Base-by-base conservation (phyloP, 768 basidiomycete genomes). In the Calocybe gangraenosa region DNA sequence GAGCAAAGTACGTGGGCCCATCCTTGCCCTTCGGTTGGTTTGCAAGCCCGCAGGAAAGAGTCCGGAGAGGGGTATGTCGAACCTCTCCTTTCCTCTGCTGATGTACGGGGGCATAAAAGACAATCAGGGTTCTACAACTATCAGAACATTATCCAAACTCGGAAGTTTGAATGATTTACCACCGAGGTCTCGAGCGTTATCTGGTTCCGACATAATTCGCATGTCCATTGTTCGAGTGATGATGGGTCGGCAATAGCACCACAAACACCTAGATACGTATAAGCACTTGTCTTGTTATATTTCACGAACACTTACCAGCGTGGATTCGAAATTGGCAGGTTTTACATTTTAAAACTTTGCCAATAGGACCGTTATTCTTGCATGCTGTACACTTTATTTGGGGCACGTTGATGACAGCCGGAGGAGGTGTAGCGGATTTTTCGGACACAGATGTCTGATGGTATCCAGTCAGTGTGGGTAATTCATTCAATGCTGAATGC, bases 1-100 rank as follows among this genome's bases (percentile, higher is more conserved):
- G 93, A 80, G 67, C 95, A 98, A 3, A 96, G 65, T 23, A 93
- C 73, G 60, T 98, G 95, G 0, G 82, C 83, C 93, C 93, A 96
- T 45, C 87, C 84, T 62, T 91, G 86, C 8, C 91, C 90, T 68
- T 96, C 93, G 0, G 93, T 95, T 6, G 90, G 90, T 58, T 94
- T 95, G 59, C 80, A 82, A 33, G 82, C 80, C 44, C 90, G 76
- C 46, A 93, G 67, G 59, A 75, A 94, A 22, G 73, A 75, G 55
- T 85, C 79, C 3, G 78, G 55, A 3, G 78, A 67, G 32, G 79
- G 75, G 41, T 69, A 67, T 21, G 69, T 63, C 4, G 63, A 58
- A 28, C 67, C 69, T 59, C 70, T 75, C 50, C 68, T 75, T 19
- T 76, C 70, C 49, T 80, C 77, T 34, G 70, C 64, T 18, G 69